Conservation (phyloP, 257 asterid species). For the Primulina tabacum region DNA sequence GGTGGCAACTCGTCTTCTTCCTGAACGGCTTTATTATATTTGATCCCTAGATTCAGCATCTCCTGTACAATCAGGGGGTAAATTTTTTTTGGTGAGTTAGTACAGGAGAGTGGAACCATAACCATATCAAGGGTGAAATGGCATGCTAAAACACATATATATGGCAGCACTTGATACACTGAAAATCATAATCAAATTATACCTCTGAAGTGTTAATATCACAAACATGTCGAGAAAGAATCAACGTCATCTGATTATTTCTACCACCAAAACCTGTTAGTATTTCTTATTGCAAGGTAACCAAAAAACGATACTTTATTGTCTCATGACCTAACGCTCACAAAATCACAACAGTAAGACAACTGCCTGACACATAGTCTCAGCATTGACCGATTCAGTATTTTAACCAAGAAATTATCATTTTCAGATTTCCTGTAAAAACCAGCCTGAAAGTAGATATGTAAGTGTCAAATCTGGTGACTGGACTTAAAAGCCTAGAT, state of each 20-base stretch:
- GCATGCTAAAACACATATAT: not conserved
- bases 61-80: conserved; percentile 48
- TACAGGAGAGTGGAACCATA: conserved; percentile 6
- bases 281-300: not conserved
- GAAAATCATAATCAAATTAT: not conserved
- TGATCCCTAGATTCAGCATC: conserved; percentile 73
- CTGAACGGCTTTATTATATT: conserved; percentile 91
- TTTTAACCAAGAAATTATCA: too few relatives aligned
- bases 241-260: not conserved
- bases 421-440: not conserved
- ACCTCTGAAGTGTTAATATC: not conserved
- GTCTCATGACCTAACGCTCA: not conserved
- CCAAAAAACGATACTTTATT: too few relatives aligned
- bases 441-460: not conserved
- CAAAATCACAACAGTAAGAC: not conserved
- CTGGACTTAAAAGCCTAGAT: not conserved
- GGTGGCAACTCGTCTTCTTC: conserved; percentile 95
- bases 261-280: not conserved
- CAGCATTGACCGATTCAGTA: not conserved
- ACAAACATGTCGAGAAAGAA: too few relatives aligned
- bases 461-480: not conserved
- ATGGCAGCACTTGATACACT: not conserved
- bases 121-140: not conserved
- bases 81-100: not conserved
- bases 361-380: not conserved